Conservation (phyloP, 2,329 filamentous ascomycete genomes). For the Diplodia intermedia region DNA sequence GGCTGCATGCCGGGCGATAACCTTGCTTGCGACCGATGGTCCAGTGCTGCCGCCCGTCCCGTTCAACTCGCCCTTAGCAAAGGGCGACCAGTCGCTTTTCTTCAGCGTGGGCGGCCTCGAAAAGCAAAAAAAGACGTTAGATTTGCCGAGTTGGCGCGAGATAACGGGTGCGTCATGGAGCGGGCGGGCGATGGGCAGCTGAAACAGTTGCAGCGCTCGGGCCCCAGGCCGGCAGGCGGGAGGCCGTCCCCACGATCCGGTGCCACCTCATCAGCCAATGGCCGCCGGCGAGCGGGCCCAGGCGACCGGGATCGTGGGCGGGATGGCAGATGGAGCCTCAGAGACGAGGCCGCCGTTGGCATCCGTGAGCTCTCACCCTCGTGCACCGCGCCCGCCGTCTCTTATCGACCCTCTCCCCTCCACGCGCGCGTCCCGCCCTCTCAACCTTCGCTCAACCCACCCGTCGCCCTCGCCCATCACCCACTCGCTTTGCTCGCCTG, state of each 20-base stretch:
- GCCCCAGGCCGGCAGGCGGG: not conserved
- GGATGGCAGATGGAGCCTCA: conserved; percentile 23
- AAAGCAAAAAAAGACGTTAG: conserved; percentile 6
- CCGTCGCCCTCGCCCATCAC: not conserved
- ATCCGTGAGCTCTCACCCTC: conserved; percentile 14
- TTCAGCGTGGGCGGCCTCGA: conserved; percentile 7
- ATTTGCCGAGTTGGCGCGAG: not conserved
- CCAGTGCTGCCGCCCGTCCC: not conserved
- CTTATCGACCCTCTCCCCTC: conserved; percentile 17
- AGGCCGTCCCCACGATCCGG: conserved; percentile 20
- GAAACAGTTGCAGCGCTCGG: conserved; percentile 16
- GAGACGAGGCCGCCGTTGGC: conserved; percentile 19
- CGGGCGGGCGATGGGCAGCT: not conserved
- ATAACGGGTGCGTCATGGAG: not conserved
- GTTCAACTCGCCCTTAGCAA: not conserved
- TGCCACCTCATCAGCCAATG: conserved; percentile 16
- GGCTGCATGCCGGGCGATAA: conserved; percentile 24
- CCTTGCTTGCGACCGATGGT: conserved; percentile 23
- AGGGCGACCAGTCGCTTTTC: not conserved
- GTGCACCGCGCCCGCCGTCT: not conserved
- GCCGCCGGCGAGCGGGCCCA: conserved; percentile 1
- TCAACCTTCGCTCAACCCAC: not conserved
- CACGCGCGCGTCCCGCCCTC: not conserved
- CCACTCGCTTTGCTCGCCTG: not conserved
- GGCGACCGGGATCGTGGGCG: not conserved